phyloP scores from a whole-genome alignment of 2,329 filamentous ascomycete species.

The Talaromyces sp. region DNA sequence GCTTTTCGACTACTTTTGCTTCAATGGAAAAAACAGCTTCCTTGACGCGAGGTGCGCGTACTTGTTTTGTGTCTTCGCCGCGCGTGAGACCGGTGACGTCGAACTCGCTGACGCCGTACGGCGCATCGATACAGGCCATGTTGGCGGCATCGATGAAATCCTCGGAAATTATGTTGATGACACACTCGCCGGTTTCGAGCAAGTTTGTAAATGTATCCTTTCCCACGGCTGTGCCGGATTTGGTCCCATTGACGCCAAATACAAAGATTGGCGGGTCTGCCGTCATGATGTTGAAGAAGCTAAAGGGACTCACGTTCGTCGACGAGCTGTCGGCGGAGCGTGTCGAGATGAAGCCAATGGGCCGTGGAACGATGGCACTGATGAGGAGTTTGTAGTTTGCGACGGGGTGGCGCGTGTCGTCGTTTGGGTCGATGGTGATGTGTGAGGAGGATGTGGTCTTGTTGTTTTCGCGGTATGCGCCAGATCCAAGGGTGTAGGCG shows the following conservation, averaged over 20 bases:
- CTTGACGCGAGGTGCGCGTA: constrained; percentile 62
- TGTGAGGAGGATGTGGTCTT: constrained; percentile 50
- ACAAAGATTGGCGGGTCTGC: constrained; percentile 78
- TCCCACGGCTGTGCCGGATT: constrained; percentile 44
- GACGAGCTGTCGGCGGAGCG: constrained; percentile 51
- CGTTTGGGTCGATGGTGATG: constrained; percentile 71
- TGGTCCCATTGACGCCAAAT: constrained; percentile 47
- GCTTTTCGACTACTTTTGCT: constrained; percentile 61
- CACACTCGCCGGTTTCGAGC: constrained; percentile 62
- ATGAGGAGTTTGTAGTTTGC: constrained; percentile 86
- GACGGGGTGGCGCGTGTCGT: constrained; percentile 54
- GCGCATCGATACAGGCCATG: constrained; percentile 64
- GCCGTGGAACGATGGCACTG: constrained; percentile 68
- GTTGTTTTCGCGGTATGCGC: constrained; percentile 29
- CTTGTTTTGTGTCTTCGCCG: constrained; percentile 55
- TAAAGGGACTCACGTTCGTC: constrained; percentile 75
- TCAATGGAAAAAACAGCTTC: constrained; percentile 77
- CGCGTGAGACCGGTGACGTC: constrained; percentile 61
- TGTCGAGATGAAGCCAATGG: constrained; percentile 58
- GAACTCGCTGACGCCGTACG: constrained; percentile 70
- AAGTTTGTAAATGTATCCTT: constrained; percentile 75
- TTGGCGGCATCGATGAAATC: constrained; percentile 79
- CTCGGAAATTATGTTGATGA: constrained; percentile 80
- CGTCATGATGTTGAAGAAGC: constrained; percentile 70
- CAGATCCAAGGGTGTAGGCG: constrained; percentile 26